These are phyloP conservation scores for Chrysopogon serrulatus DNA, from an alignment of 176 grass and related monocot genomes.

Conservation along the genomic window DNA sequence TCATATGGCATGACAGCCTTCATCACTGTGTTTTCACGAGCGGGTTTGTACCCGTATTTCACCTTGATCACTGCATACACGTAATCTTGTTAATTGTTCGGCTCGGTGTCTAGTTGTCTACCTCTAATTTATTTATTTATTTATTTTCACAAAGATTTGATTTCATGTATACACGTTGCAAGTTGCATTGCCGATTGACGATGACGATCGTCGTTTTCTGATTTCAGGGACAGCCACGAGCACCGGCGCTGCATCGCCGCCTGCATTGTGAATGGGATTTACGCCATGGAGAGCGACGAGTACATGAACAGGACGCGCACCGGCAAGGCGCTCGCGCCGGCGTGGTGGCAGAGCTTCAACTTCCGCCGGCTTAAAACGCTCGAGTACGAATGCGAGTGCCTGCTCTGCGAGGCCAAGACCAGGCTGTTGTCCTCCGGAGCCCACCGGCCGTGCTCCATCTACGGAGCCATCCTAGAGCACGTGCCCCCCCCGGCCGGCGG, in stretches of 20 bases:
- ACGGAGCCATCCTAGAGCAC: slow-evolving; percentile 15
- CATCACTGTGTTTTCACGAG: too few species aligned
- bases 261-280: background rate
- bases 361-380: background rate
- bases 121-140: too few species aligned
- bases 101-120: too few species aligned
- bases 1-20: too few species aligned
- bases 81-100: too few species aligned
- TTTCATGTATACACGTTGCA: too few species aligned
- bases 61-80: too few species aligned
- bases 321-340: background rate
- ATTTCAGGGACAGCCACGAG: slow-evolving; percentile 20
- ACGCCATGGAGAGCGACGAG: background rate
- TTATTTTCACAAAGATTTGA: too few species aligned
- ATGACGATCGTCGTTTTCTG: background rate
- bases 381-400: background rate
- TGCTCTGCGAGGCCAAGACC: background rate
- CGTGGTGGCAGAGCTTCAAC: slow-evolving; percentile 33
- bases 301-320: background rate
- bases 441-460: background rate
- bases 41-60: too few species aligned
- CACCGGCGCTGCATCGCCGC: slow-evolving; percentile 17
- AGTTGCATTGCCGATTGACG: background rate
- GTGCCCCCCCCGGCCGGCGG: too few species aligned
- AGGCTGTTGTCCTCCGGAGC: background rate